These are phyloP conservation scores for Rubia yunnanensis DNA, from an alignment of 257 asterid genomes.

Conservation along the genomic window DNA sequence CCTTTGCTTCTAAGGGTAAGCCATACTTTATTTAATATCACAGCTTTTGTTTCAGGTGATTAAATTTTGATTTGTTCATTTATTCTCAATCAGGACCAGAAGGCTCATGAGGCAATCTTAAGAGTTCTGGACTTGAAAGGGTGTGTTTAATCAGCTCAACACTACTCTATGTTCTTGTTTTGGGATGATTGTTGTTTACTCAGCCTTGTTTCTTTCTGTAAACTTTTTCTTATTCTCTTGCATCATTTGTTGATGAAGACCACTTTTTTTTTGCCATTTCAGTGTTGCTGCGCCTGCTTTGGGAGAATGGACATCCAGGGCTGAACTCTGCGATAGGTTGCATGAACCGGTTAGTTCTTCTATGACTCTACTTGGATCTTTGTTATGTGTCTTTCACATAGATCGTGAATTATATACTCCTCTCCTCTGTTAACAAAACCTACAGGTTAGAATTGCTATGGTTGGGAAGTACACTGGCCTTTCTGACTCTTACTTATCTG, in stretches of 20 bases:
- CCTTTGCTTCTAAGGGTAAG: constrained; percentile 82
- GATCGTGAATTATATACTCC: neutral
- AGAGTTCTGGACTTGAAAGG: constrained; percentile 61
- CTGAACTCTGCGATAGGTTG: constrained; percentile 59
- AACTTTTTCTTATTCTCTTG: too few relatives aligned
- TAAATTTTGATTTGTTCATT: neutral
- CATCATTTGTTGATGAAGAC: neutral
- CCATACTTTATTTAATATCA: constrained; percentile 6
- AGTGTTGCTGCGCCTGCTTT: constrained; percentile 61
- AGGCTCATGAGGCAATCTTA: constrained; percentile 87
- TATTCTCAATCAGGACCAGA: constrained; percentile 54
- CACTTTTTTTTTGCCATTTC: constrained; percentile 7
- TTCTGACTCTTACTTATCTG: constrained; percentile 42
- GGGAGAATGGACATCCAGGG: constrained; percentile 75
- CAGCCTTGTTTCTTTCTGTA: neutral
- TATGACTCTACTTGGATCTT: neutral
- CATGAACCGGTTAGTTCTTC: constrained; percentile 61
- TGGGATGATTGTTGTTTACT: neutral
- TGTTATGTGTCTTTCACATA: neutral
- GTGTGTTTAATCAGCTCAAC: constrained; percentile 34
- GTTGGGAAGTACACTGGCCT: constrained; percentile 44
- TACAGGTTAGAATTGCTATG: constrained; percentile 41
- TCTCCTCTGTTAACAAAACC: constrained; percentile 5
- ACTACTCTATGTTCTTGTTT: neutral
- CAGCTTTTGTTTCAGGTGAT: constrained; percentile 5